A percentile compares a stretch with the other conserved stretches of the same genome.
These are phyloP conservation scores for Akanthomyces lecanii DNA, from an alignment of 2,329 filamentous ascomycete species.

Conservation along the genomic window DNA sequence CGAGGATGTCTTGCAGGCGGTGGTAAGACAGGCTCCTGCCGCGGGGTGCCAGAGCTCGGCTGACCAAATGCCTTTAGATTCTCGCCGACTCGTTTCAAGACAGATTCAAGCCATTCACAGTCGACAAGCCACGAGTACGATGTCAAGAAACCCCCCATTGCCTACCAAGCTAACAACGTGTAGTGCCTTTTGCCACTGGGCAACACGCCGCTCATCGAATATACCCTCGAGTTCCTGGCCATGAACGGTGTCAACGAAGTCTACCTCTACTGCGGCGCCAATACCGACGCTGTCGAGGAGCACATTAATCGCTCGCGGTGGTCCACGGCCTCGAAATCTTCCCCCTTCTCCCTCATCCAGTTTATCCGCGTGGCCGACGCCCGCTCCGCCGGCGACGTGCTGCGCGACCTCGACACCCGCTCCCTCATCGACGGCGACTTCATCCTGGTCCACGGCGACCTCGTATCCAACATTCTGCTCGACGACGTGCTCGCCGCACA, in stretches of 20 bases:
- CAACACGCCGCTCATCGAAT: slow-evolving; percentile 93
- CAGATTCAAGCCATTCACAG: slow-evolving; percentile 81
- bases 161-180: slow-evolving; percentile 20
- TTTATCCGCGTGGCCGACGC: slow-evolving; percentile 82
- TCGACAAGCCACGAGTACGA: slow-evolving; percentile 78
- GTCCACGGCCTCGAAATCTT: slow-evolving; percentile 53
- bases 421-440: slow-evolving; percentile 87
- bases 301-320: slow-evolving; percentile 77
- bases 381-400: slow-evolving; percentile 84
- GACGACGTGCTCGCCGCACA: slow-evolving; percentile 74
- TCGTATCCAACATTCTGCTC: slow-evolving; percentile 86
- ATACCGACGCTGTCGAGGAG: slow-evolving; percentile 79
- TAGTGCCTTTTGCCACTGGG: slow-evolving; percentile 90
- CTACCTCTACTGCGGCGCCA: slow-evolving; percentile 84
- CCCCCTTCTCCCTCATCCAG: slow-evolving; percentile 72
- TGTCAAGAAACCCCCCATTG: neutral
- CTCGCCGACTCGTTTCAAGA: slow-evolving; percentile 94
- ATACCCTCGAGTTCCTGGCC: slow-evolving; percentile 92
- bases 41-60: slow-evolving; percentile 20
- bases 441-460: slow-evolving; percentile 84
- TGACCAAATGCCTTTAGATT: slow-evolving; percentile 48
- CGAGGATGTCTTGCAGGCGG: slow-evolving; percentile 56
- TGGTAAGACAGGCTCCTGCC: slow-evolving; percentile 37
- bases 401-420: slow-evolving; percentile 87
- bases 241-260: slow-evolving; percentile 94